Base-by-base conservation (phyloP, 257 asterid genomes). In the Ilex aquifolium region DNA sequence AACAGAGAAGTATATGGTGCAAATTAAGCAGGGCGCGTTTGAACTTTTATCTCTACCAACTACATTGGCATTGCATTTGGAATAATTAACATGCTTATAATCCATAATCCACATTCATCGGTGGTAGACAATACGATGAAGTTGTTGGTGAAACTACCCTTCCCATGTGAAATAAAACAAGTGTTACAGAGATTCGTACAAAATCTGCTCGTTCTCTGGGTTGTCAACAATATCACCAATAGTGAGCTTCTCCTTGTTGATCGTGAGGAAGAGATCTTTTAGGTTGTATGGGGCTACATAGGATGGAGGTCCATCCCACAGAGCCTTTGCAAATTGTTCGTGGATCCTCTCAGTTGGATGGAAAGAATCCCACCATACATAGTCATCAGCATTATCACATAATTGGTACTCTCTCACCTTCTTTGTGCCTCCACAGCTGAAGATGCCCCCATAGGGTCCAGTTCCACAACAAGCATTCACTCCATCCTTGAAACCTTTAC, bases 381-480 rank as follows among this genome's bases (percentile, higher is more conserved):
- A 40, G 10, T 76, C 79, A 32, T 69, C 51, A 16, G 72, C 71
- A 29, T 80, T 65, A 6, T 76, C 80, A 46, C 90, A 83, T 7
- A 78, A 13, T n/a, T 72, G 69, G 58, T 78, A 83, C 1, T 72
- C 67, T 9, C 69, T 60, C 48, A 62, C 72, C 27, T 67, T 72
- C 63, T 80, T 83, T 13, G 68, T 78, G 6, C 86, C 86, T 65
- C 90, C 90, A 42, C 90, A 83, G 0, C 80, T 66, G 71, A n/a
- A 69, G 8, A 67, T 17, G 48, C 85, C 86, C 11, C 83, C 64
- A 21, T 78, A 73, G 16, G 86, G 75, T 15, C 86, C 84, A 21
- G 76, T 15, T 49, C 89, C 86, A 52, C 90, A 83, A 27, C 90
- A 83, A 46, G 90, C 83, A 21, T 62, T 76, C 62, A 30, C 58